Base-by-base conservation (phyloP, 169 alveolate genomes). In the Eimeria sp. region DNA sequence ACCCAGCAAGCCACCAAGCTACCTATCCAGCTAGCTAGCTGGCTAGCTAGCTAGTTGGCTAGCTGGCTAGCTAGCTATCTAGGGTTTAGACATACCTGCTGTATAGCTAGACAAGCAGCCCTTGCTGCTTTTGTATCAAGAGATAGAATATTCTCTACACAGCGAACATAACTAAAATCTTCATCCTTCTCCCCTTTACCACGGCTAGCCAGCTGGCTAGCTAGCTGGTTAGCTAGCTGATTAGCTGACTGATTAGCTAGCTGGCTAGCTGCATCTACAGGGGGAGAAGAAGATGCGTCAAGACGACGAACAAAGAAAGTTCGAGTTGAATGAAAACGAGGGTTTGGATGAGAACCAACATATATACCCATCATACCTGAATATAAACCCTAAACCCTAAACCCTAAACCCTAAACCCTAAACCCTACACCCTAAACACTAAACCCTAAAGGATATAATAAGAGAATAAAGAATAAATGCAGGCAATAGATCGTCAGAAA, bases 91-190 rank as follows among this genome's bases (percentile, higher is more conserved):
- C 73, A 14, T 51, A 89, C 95, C 72, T 72, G 95, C 57, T 89
- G 47, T 47, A 89, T 45, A 49, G 30, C 27, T 27, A 45, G 57
- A 49, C 95, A 89, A 2, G 70, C 45, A 20, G 47, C 65, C 72
- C 87, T 7, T 16, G 45, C 67, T 13, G 95, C 95, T 40, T 70
- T 25, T 34, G 94, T 22, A 49, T 89, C 95, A 9, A 18, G 75
- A 16, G 65, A 70, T n/a, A 72, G 73, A 51, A 89, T 67, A 49
- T 72, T 72, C 2, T 67, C 95, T 14, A 89, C 95, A 34, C 95
- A 89, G 1, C 95, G 95, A 27, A 89, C 95, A 54, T 89, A 89
- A 72, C 95, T 89, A 87, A 89, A 89, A 49, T 89, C 95, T 76
- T 89, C 95, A 76, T 72, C 57, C 18, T 88, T 72, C 51, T 30